Conservation (phyloP, 768 basidiomycete genomes). For the Vararia minispora region DNA sequence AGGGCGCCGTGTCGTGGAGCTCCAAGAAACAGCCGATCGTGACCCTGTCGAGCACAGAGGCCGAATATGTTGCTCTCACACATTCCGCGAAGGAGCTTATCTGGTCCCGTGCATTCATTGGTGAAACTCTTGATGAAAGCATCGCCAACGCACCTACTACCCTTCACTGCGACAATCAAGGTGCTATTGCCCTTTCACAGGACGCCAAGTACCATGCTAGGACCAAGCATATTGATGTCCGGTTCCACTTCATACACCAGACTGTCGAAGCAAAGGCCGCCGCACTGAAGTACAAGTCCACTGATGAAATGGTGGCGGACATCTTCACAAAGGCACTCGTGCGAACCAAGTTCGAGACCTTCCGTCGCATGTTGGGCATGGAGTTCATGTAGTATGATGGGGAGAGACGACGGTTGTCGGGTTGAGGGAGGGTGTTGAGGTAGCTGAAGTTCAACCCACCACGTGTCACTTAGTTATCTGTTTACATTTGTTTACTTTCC, state of each 20-base stretch:
- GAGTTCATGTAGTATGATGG: too few species aligned
- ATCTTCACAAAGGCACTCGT: too few species aligned
- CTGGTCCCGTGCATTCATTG: slow-evolving; percentile 21
- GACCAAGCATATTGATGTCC: slow-evolving; percentile 22
- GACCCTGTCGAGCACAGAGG: slow-evolving; percentile 24
- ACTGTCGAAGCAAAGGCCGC: slow-evolving; percentile 15
- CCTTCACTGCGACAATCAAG: slow-evolving; percentile 9
- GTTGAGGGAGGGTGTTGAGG: too few species aligned
- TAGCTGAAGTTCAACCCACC: too few species aligned
- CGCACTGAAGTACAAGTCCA: too few species aligned
- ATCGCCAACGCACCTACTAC: background rate
- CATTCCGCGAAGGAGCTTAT: slow-evolving; percentile 16
- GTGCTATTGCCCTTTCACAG: slow-evolving; percentile 7
- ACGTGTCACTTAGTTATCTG: too few species aligned
- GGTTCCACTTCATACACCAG: slow-evolving; percentile 19
- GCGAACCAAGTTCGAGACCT: too few species aligned
- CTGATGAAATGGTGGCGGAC: too few species aligned
- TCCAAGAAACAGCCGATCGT: slow-evolving; percentile 24
- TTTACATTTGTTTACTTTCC: too few species aligned
- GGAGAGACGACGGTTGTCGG: too few species aligned
- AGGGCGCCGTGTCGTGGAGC: slow-evolving; percentile 24
- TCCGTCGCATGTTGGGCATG: too few species aligned
- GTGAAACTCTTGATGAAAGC: slow-evolving; percentile 17
- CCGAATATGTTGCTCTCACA: slow-evolving; percentile 24
- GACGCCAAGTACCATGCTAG: slow-evolving; percentile 16